phyloP scores from a whole-genome alignment of 345 rosid species.

The Pistacia vera region DNA sequence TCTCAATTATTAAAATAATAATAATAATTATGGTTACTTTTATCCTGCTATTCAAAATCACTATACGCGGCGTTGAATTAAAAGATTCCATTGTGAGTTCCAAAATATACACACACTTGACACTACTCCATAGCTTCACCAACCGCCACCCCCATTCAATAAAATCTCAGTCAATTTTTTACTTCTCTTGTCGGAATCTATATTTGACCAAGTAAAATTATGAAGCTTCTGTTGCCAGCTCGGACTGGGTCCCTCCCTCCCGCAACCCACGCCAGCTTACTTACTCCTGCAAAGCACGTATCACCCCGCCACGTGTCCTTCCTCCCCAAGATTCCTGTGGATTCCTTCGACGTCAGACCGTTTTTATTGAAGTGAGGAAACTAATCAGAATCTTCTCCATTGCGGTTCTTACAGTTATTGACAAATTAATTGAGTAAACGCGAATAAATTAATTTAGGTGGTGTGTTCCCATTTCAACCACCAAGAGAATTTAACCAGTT shows the following conservation, averaged over 20 bases:
- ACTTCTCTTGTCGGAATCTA: no score
- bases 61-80: constrained; percentile 3
- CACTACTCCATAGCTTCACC: not conserved
- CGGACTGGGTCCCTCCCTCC: not conserved
- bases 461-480: constrained; percentile 35
- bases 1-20: no score
- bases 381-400: not conserved
- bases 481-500: constrained; percentile 24
- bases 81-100: not conserved
- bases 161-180: no score
- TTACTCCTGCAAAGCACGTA: not conserved
- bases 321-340: constrained; percentile 20
- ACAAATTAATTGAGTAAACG: not conserved
- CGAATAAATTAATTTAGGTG: not conserved
- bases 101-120: not conserved
- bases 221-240: not conserved
- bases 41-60: no score
- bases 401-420: constrained; percentile 24
- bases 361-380: not conserved
- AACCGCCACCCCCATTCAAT: not conserved
- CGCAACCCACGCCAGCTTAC: not conserved
- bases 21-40: no score
- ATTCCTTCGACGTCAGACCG: not conserved
- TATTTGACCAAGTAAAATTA: constrained; percentile 1
- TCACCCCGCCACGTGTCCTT: constrained; percentile 32